Percentiles rank a stretch among this genome's conserved stretches.
Conservation (phyloP, 306 rosid genomes). For the Lagenaria siceraria region DNA sequence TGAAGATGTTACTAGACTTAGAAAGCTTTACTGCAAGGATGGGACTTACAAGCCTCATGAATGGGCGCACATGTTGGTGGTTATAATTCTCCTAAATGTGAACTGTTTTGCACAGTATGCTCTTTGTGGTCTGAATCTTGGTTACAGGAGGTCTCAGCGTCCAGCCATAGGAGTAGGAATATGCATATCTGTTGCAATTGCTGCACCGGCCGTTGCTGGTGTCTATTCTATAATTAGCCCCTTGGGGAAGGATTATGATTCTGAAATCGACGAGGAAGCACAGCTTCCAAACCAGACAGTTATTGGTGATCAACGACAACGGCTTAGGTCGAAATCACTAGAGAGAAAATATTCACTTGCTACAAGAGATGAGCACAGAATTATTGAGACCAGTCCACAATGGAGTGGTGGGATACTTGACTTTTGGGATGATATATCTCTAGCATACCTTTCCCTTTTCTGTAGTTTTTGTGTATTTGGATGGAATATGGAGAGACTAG, state of each 20-base stretch:
- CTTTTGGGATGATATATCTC: constrained; percentile 68
- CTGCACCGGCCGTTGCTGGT: constrained; percentile 71
- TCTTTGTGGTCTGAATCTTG: constrained; percentile 72
- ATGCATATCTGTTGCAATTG: constrained; percentile 57
- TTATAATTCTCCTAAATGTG: constrained; percentile 59
- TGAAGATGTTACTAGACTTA: constrained; percentile 45
- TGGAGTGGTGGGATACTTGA: constrained; percentile 91
- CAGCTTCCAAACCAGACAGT: constrained; percentile 21
- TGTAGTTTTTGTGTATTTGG: constrained; percentile 81
- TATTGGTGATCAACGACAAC: constrained; percentile 7
- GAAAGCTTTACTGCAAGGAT: constrained; percentile 69
- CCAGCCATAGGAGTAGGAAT: constrained; percentile 82
- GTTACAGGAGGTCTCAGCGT: constrained; percentile 64
- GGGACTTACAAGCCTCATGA: constrained; percentile 84
- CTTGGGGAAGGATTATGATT: constrained; percentile 66
- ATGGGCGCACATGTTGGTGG: constrained; percentile 90
- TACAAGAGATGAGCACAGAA: constrained; percentile 23
- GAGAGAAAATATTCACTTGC: constrained; percentile 61
- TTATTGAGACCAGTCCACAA: constrained; percentile 31
- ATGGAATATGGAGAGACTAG: constrained; percentile 95
- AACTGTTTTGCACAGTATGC: constrained; percentile 93
- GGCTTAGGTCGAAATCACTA: constrained; percentile 17
- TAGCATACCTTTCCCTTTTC: constrained; percentile 70
- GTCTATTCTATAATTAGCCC: constrained; percentile 67
- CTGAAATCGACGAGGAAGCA: constrained; percentile 59